Conservation (phyloP, 257 asterid genomes). For the Orobanche coerulescens region DNA sequence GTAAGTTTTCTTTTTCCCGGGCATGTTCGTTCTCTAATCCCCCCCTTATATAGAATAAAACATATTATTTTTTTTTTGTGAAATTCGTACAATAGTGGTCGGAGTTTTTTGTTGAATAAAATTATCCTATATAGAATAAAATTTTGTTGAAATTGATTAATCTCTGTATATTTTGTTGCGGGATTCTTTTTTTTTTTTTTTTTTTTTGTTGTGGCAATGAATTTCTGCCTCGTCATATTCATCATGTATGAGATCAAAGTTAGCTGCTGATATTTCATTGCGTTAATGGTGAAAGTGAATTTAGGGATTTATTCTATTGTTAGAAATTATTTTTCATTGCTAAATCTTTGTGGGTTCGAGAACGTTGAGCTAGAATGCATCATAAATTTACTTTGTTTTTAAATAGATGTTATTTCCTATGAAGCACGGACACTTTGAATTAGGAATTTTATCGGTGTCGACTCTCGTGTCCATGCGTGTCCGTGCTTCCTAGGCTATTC, state of each 20-base stretch:
- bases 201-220: not conserved
- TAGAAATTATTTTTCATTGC: too few relatives aligned
- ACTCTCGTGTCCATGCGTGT: too few relatives aligned
- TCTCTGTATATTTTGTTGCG: conserved; percentile 8
- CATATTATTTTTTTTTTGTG: not conserved
- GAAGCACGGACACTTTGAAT: too few relatives aligned
- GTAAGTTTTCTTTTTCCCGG: conserved; percentile 19
- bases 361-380: too few relatives aligned
- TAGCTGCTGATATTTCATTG: too few relatives aligned
- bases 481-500: too few relatives aligned
- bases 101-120: not conserved
- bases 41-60: too few relatives aligned
- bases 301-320: conserved; percentile 1
- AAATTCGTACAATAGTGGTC: not conserved
- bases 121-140: conserved; percentile 6
- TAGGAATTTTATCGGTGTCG: too few relatives aligned
- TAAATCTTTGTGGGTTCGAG: too few relatives aligned
- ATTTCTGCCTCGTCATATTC: not conserved
- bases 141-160: not conserved
- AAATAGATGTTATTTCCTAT: too few relatives aligned
- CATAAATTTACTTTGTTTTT: too few relatives aligned
- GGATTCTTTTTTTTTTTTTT: not conserved
- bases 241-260: not conserved
- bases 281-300: not conserved
- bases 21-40: not conserved